Percentiles rank a stretch among this genome's conserved stretches.
Evolutionary conservation across 2,329 filamentous ascomycete genomes (phyloP).

Genomic region (Aureobasidium pullulans): DNA sequence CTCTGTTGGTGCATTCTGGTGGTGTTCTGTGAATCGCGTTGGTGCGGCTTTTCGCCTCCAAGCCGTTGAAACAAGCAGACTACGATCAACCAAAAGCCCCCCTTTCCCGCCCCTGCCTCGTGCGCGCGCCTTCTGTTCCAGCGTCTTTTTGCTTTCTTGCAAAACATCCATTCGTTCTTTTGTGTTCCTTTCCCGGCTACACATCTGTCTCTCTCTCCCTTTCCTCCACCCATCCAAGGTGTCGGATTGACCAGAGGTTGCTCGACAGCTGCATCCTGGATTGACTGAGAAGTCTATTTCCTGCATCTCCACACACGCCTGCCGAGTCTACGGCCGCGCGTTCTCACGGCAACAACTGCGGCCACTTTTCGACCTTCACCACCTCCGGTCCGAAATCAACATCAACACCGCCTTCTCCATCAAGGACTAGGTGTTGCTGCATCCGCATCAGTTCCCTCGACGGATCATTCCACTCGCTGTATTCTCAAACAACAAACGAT

Average conservation of each 20-base stretch:
- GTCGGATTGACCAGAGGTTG: slow-evolving; percentile 8
- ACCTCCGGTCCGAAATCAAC: slow-evolving; percentile 3
- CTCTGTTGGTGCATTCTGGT: neutral
- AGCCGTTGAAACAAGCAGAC: slow-evolving; percentile 14
- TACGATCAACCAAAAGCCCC: slow-evolving; percentile 12
- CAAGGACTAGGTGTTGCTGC: neutral
- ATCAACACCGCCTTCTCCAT: slow-evolving; percentile 4
- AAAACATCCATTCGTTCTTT: slow-evolving; percentile 3
- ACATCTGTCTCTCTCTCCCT: slow-evolving; percentile 3
- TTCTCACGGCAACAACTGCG: slow-evolving; percentile 14
- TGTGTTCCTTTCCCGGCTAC: slow-evolving; percentile 3
- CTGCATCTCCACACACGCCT: neutral
- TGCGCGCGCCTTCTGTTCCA: slow-evolving; percentile 14
- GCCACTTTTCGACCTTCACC: slow-evolving; percentile 9
- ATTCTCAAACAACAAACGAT: neutral
- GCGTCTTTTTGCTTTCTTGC: slow-evolving; percentile 9
- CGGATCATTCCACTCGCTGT: slow-evolving; percentile 1
- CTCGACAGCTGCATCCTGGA: slow-evolving; percentile 8
- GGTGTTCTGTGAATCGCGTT: slow-evolving; percentile 7
- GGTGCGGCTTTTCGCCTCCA: slow-evolving; percentile 5
- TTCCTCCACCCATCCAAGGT: slow-evolving; percentile 2
- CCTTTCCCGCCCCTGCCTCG: slow-evolving; percentile 14
- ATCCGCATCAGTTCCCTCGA: neutral
- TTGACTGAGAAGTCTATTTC: slow-evolving; percentile 1
- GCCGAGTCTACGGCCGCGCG: slow-evolving; percentile 13